phyloP scores from a whole-genome alignment of 257 asterid species.

The Fraxinus anomala region DNA sequence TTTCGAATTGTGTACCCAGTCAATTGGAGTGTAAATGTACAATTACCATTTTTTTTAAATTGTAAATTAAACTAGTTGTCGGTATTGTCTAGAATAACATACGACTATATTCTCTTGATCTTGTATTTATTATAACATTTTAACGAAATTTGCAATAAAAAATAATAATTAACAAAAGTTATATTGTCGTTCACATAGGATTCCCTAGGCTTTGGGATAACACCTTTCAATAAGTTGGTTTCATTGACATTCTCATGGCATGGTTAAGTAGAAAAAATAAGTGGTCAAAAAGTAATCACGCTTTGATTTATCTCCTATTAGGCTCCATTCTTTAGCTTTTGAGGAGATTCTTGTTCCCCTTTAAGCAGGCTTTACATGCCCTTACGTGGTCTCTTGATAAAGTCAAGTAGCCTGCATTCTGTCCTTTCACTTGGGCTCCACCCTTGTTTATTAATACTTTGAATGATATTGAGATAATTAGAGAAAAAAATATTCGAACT shows the following conservation, averaged over 20 bases:
- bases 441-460: neutral
- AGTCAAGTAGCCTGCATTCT: slow-evolving; percentile 26
- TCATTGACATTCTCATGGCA: slow-evolving; percentile 62
- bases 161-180: slow-evolving; percentile 18
- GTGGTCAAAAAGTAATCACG: slow-evolving; percentile 73
- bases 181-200: slow-evolving; percentile 68
- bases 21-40: too few species aligned
- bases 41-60: too few species aligned
- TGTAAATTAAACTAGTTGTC: neutral
- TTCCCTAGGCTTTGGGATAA: slow-evolving; percentile 57
- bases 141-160: slow-evolving; percentile 24
- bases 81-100: neutral
- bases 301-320: slow-evolving; percentile 66
- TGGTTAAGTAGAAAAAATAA: slow-evolving; percentile 37
- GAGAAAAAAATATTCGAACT: neutral
- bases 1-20: too few species aligned
- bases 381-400: slow-evolving; percentile 45
- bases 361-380: slow-evolving; percentile 61
- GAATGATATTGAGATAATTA: neutral
- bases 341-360: slow-evolving; percentile 79
- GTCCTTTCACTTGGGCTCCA: slow-evolving; percentile 27
- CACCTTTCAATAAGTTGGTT: slow-evolving; percentile 34
- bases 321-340: slow-evolving; percentile 82
- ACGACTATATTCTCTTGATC: neutral
- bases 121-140: neutral